Percentiles rank a stretch among this genome's conserved stretches.
Conservation (phyloP, 2,329 filamentous ascomycete genomes). For the Paramyrothecium sp. region DNA sequence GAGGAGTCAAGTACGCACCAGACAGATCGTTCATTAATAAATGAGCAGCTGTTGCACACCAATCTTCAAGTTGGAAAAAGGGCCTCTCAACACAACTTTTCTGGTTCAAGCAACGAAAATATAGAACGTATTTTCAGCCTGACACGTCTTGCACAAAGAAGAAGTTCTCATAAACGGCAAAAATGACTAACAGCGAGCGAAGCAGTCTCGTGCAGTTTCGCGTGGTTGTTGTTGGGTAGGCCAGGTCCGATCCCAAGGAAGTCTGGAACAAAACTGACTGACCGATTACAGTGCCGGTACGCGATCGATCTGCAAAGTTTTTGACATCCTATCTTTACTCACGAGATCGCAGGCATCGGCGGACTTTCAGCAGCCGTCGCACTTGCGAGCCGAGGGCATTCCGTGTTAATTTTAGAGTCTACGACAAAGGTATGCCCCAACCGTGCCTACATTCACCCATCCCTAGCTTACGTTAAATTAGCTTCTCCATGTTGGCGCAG, state of each 20-base stretch:
- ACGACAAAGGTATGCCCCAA: neutral
- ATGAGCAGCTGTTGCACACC: too few relatives aligned
- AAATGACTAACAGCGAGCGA: too few relatives aligned
- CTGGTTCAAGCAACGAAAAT: too few relatives aligned
- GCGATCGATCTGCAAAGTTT: neutral
- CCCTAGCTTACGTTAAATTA: neutral
- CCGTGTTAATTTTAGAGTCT: neutral
- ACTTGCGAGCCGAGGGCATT: neutral
- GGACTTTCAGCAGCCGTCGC: neutral
- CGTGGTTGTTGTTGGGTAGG: neutral
- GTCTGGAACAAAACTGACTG: neutral
- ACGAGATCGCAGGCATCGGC: neutral
- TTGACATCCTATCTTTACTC: neutral
- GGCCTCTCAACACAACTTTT: too few relatives aligned
- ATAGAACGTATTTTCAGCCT: too few relatives aligned
- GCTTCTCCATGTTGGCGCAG: neutral
- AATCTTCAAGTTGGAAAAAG: too few relatives aligned
- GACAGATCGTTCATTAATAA: too few relatives aligned
- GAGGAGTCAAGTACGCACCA: too few relatives aligned
- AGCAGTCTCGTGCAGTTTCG: neutral
- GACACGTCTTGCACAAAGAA: too few relatives aligned
- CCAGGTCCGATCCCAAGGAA: neutral
- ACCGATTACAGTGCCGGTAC: neutral
- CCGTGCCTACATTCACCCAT: neutral
- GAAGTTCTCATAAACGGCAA: too few relatives aligned